Evolutionary conservation across 2,329 filamentous ascomycete genomes (phyloP).

Genomic region (Talaromyces atroroseus): DNA sequence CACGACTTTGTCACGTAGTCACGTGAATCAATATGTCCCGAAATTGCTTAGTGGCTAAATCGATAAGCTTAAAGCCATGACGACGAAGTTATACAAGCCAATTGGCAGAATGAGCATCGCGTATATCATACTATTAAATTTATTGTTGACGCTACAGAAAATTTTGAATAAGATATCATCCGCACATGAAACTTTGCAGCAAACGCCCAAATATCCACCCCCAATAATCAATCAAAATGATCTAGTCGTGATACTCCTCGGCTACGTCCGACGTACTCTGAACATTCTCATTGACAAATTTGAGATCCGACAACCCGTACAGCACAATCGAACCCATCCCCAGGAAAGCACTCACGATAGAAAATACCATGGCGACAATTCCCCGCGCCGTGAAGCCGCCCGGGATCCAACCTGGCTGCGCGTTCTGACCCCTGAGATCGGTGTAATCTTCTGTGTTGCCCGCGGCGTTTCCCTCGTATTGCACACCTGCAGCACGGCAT

Average conservation of each 20-base stretch:
- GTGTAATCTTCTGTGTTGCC: constrained; percentile 60
- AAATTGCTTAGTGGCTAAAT: too few species aligned
- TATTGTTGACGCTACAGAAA: neutral
- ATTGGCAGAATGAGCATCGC: too few species aligned
- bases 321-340: constrained; percentile 57
- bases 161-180: neutral
- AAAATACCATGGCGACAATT: constrained; percentile 68
- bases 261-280: neutral
- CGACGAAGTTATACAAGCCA: too few species aligned
- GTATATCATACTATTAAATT: neutral
- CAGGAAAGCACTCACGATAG: constrained; percentile 60
- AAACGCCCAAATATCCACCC: neutral
- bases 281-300: neutral
- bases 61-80: too few species aligned
- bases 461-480: constrained; percentile 64
- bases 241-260: neutral
- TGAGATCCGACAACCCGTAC: constrained; percentile 38
- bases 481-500: constrained; percentile 36
- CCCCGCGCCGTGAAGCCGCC: constrained; percentile 64
- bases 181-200: neutral
- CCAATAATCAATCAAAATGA: neutral
- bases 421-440: constrained; percentile 57
- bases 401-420: constrained; percentile 52
- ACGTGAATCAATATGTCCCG: too few species aligned
- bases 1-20: too few species aligned